Evolutionary conservation across 495 filamentous ascomycete species (phyloP), one percentile per base, ranked within the genome.

Genomic region (Hypoxylon fragiforme): DNA sequence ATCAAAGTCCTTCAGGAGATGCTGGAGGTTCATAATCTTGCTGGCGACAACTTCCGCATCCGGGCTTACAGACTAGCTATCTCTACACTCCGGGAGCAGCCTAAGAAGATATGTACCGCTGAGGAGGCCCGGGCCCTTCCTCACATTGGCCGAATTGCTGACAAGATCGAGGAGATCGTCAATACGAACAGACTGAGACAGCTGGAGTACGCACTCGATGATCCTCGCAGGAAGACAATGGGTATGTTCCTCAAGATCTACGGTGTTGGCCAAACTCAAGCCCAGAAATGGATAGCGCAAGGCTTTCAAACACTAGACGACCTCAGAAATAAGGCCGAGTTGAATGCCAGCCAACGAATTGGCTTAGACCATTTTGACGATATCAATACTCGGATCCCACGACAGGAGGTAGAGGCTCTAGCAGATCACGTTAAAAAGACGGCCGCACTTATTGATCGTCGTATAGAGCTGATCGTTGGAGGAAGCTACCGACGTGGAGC

Each of bases 91-190:
- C 78, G 80, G 12, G 83, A 80, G 19, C 89, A 95, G 51, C 63
- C 70, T 0, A 73, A 70, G 46, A 86, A 83, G 61, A 85, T 97
- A 51, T 71, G 63, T 7, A 90, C 85, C 9, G 80, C 78, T 38
- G 74, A 83, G 21, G 80, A 95, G 70, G 94, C 94, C 0, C 69
- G 73, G 14, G 61, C 66, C 5, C 79, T 97, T 2, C 82, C 86
- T 1, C 81, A 81, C 46, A 86, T 98, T 55, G 94, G 94, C 22
- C 46, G 73, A 6, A 81, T 98, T 12, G 94, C 94, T 0, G 76
- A 78, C 32, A 97, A 97, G 62, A 96, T 98, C 47, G 87, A 95
- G 62, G 94, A 98, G 64, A 96, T 97, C 39, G 90, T 72, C 40
- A 68, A 47, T 22, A 97, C 92, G 0, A 82, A 91, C 63, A 76